Conservation (phyloP, 2,329 filamentous ascomycete genomes). For the Exophiala sp. region DNA sequence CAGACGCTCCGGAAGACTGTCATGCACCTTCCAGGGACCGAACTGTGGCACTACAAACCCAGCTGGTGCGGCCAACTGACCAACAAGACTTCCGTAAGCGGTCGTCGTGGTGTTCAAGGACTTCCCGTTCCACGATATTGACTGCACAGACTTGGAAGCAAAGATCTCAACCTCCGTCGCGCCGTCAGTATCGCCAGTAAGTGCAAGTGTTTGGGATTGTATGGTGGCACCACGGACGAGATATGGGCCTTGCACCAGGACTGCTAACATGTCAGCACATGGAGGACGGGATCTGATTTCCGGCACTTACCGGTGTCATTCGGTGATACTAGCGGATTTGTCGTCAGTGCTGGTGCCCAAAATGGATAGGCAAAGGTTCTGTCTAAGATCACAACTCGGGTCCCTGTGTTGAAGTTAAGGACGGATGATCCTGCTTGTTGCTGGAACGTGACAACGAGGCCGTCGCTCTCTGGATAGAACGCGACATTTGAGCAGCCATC, state of each 20-base stretch:
- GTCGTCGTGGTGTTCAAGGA: not conserved
- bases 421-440: not conserved
- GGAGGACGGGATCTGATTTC: not conserved
- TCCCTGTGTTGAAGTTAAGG: not conserved
- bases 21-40: not conserved
- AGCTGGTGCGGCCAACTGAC: not conserved
- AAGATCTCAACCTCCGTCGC: not conserved
- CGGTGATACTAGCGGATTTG: not conserved
- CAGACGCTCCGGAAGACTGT: not conserved
- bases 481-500: not conserved
- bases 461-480: not conserved
- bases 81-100: not conserved
- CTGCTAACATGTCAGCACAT: not conserved
- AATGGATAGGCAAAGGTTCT: not conserved
- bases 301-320: not conserved
- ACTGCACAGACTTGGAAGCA: not conserved
- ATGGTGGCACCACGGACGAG: not conserved
- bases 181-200: not conserved
- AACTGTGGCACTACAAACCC: not conserved
- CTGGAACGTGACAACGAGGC: not conserved
- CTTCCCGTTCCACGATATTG: not conserved
- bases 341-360: not conserved
- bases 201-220: not conserved
- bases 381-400: not conserved
- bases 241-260: not conserved